A percentile compares a stretch with the other conserved stretches of the same genome.
Conservation (phyloP, 2,329 filamentous ascomycete species). For the Colletotrichum destructivum region DNA sequence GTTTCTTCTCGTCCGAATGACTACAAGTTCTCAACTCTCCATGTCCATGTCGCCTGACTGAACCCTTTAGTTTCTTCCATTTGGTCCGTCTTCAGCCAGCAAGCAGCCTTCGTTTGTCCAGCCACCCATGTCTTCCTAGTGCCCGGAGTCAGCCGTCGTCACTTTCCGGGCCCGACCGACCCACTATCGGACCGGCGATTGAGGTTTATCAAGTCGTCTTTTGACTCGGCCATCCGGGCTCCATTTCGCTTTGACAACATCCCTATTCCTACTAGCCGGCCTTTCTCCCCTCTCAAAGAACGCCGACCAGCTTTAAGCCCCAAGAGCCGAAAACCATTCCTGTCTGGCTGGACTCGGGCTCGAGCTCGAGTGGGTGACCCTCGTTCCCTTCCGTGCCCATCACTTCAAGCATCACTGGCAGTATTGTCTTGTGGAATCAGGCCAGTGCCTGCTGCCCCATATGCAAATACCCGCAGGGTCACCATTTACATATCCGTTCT, state of each 20-base stretch:
- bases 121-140: conserved; percentile 28
- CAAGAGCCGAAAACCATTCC: background rate
- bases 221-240: conserved; percentile 13
- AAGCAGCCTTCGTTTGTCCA: conserved; percentile 5
- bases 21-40: conserved; percentile 17
- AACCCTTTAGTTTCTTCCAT: conserved; percentile 30
- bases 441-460: conserved; percentile 12
- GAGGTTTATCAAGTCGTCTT: conserved; percentile 1
- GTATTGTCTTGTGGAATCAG: background rate
- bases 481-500: background rate
- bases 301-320: background rate
- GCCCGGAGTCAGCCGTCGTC: conserved; percentile 6
- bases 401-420: background rate
- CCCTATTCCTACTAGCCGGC: background rate
- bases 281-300: background rate
- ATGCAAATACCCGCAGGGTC: background rate
- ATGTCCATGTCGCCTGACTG: conserved; percentile 25
- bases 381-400: background rate
- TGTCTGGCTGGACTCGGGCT: conserved; percentile 1
- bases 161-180: conserved; percentile 34
- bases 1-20: conserved; percentile 15
- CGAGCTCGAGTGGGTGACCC: conserved; percentile 23
- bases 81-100: conserved; percentile 14
- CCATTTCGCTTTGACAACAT: conserved; percentile 5
- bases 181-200: conserved; percentile 36